These are phyloP conservation scores for Fusarium nematophilum DNA, from an alignment of 2,329 filamentous ascomycete genomes.

Conservation along the genomic window DNA sequence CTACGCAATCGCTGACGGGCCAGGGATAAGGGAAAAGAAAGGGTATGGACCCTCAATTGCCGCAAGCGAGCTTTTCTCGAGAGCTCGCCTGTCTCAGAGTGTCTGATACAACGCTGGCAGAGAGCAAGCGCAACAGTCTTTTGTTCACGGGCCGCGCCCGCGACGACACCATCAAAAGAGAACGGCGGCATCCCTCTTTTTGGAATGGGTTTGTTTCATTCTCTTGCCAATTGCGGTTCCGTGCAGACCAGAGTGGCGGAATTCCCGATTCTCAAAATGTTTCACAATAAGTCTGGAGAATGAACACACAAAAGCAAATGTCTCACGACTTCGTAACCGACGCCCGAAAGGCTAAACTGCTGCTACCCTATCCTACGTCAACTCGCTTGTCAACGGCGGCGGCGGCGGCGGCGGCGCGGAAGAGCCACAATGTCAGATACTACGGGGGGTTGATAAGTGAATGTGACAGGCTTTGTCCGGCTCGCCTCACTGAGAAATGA, in stretches of 20 bases:
- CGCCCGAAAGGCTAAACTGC: constrained; percentile 13
- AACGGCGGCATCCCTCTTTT: constrained; percentile 13
- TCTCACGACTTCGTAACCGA: too few species aligned
- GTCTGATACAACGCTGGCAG: neutral
- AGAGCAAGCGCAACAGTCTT: neutral
- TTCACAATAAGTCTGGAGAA: constrained; percentile 17
- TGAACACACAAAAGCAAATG: too few species aligned
- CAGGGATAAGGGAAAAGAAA: constrained; percentile 9
- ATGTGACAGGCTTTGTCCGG: neutral
- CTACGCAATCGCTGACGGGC: neutral
- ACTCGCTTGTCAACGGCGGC: constrained; percentile 6
- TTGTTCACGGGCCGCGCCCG: constrained; percentile 2
- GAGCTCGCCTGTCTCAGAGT: constrained; percentile 9
- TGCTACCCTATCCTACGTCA: constrained; percentile 8
- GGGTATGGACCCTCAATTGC: constrained; percentile 8
- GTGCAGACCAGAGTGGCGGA: neutral
- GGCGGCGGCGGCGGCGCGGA: too few species aligned
- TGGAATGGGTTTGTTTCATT: constrained; percentile 30
- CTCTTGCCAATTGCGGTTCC: constrained; percentile 9
- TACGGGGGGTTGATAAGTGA: too few species aligned
- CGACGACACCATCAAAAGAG: too few species aligned
- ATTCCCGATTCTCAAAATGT: neutral
- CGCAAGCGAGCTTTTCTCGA: constrained; percentile 2
- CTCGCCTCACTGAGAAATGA: constrained; percentile 6
- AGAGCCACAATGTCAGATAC: too few species aligned